Evolutionary conservation across 345 rosid species (phyloP), one percentile per base, ranked within the genome.

Genomic region (Rhodomyrtus tomentosa): DNA sequence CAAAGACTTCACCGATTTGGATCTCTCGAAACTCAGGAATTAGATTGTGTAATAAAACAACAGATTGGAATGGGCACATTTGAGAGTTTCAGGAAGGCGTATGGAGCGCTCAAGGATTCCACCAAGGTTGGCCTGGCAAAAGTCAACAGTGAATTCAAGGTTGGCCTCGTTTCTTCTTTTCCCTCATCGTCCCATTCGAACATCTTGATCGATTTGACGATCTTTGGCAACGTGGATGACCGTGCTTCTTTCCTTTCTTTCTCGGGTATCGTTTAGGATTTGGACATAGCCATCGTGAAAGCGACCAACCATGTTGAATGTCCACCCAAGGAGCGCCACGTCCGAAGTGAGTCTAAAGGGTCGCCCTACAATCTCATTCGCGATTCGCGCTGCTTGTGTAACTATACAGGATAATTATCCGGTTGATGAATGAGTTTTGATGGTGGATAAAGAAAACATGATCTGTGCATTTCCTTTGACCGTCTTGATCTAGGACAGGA

Each of bases 71-170:
- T 95, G 98, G 96, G 96, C 84, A 89, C 98, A 40, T 95, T 97
- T 82, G 89, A 91, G 82, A 95, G 98, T 87, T 91, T 98, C 16
- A 88, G 99, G 84, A 96, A 95, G 89, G 99, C 98, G 50, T 98
- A 96, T 83, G 99, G 98, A 25, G 99, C 98, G 11, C 96, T 98
- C 80, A 98, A 98, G 89, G 99, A 98, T 84, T 88, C 98, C 79
- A 98, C 99, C 87, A 98, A 83, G 91, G 99, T 98, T 80, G 99
- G 99, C 84, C 95, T 98, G 83, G 99, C 99, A 50, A 98, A 98
- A 91, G 99, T 98, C 90, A 96, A 98, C 82, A 98, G 99, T 81
- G 99, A 96, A 86, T 96, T 91, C 89, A 98, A 96, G 99, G 99
- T 95, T 95, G 50, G 58, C 50, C 59, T 59, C 45, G 79, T 38